These are phyloP conservation scores for Paecilomyces sp. DNA, from an alignment of 2,329 filamentous ascomycete genomes.

Conservation along the genomic window DNA sequence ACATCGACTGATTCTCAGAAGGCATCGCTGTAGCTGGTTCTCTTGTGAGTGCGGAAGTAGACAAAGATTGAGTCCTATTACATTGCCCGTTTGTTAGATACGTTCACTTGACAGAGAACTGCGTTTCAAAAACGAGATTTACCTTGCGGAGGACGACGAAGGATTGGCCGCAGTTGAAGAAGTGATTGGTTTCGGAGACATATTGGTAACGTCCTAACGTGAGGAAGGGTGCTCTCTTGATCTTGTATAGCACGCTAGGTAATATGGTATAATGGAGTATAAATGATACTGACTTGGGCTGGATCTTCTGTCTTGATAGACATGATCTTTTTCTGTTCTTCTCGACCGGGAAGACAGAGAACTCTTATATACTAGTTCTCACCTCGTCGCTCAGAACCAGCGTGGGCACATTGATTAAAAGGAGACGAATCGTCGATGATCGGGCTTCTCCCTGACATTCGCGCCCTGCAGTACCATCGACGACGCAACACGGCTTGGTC, in stretches of 20 bases:
- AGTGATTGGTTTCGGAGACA: neutral
- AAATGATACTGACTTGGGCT: neutral
- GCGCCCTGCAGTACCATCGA: too few species aligned
- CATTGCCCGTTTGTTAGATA: too few species aligned
- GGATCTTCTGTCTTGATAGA: neutral
- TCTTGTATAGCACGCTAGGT: neutral
- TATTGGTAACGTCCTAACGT: neutral
- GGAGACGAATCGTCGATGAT: too few species aligned
- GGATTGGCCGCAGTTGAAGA: neutral
- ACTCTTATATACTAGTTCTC: too few species aligned
- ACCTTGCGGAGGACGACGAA: neutral
- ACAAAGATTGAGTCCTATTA: neutral
- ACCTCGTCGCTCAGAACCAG: too few species aligned
- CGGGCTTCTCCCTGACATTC: too few species aligned
- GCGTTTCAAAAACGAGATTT: neutral
- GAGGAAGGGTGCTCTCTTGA: neutral
- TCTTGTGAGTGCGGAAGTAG: neutral
- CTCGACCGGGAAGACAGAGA: too few species aligned
- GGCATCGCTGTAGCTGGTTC: neutral
- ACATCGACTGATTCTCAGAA: neutral
- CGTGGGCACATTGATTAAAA: too few species aligned
- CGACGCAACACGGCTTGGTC: too few species aligned
- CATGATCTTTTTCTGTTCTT: neutral
- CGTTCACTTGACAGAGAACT: too few species aligned
- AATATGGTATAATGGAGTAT: neutral